Percentiles rank a stretch among this genome's conserved stretches.
These are phyloP conservation scores for Ceratorhiza oryzae-sativae DNA, from an alignment of 1,284 basidiomycete species.

Conservation along the genomic window DNA sequence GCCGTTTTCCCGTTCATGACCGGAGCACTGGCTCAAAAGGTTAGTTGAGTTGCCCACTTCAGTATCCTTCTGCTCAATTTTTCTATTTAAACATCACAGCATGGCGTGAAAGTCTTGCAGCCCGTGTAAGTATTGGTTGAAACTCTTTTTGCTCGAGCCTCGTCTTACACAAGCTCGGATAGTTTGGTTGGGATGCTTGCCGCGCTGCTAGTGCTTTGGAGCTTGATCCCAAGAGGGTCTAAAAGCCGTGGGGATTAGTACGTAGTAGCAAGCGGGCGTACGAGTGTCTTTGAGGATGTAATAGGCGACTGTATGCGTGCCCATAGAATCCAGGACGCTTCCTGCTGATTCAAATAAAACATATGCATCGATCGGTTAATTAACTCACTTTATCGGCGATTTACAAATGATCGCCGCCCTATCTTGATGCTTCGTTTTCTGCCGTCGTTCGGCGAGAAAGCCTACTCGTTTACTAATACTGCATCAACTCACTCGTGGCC, in stretches of 20 bases:
- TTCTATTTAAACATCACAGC: not conserved
- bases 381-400: not conserved
- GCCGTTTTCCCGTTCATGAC: conserved; percentile 48
- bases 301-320: not conserved
- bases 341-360: no score
- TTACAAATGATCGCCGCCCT: conserved; percentile 1
- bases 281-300: no score
- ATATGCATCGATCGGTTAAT: not conserved
- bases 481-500: not conserved
- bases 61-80: conserved; percentile 5
- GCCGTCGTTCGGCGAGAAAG: not conserved
- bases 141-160: not conserved
- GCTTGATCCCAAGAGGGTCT: conserved; percentile 2
- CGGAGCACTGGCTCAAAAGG: conserved; percentile 37
- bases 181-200: conserved; percentile 39
- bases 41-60: not conserved
- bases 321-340: not conserved
- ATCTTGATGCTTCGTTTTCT: conserved; percentile 10
- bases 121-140: conserved; percentile 30
- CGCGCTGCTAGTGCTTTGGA: conserved; percentile 32
- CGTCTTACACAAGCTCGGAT: not conserved
- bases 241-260: conserved; percentile 19
- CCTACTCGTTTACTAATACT: not conserved
- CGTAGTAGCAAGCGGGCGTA: no score
- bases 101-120: conserved; percentile 40